These are phyloP conservation scores for Triticum turgidum DNA, from an alignment of 176 grass and related monocot genomes.

Conservation along the genomic window DNA sequence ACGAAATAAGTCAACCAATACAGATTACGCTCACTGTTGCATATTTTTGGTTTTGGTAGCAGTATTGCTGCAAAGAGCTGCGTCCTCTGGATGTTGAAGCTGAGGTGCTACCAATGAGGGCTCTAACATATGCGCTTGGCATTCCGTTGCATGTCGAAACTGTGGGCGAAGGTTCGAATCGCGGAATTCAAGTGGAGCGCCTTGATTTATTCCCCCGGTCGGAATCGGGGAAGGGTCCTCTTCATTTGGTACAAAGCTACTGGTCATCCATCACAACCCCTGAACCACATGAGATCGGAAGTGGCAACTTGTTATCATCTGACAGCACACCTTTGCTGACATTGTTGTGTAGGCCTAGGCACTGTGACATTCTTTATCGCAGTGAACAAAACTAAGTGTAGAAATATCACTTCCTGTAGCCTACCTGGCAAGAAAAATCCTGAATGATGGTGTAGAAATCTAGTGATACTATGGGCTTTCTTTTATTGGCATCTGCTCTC, in stretches of 20 bases:
- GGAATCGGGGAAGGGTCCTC: not conserved
- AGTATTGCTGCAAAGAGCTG: not conserved
- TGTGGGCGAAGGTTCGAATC: not conserved
- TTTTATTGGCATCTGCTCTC: not conserved
- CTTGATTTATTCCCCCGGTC: slow-evolving; percentile 3
- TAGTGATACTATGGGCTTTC: not conserved
- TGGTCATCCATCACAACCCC: not conserved
- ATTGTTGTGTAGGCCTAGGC: not conserved
- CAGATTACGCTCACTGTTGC: not conserved
- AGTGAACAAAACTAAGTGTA: not conserved
- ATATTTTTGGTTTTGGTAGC: slow-evolving; percentile 21
- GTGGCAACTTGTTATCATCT: not conserved
- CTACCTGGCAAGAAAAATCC: not conserved
- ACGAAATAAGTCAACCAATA: not conserved
- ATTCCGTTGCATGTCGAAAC: slow-evolving; percentile 10
- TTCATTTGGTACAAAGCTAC: not conserved
- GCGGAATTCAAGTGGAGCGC: not conserved
- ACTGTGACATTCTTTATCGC: not conserved
- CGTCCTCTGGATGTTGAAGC: not conserved
- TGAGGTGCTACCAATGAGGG: not conserved
- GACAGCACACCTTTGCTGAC: slow-evolving; percentile 1
- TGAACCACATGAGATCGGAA: not conserved
- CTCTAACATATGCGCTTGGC: slow-evolving; percentile 29
- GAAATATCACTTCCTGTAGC: not conserved
- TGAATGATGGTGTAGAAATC: not conserved